phyloP scores from a whole-genome alignment of 768 basidiomycete genomes.

The Rhizopogon vesiculosus region DNA sequence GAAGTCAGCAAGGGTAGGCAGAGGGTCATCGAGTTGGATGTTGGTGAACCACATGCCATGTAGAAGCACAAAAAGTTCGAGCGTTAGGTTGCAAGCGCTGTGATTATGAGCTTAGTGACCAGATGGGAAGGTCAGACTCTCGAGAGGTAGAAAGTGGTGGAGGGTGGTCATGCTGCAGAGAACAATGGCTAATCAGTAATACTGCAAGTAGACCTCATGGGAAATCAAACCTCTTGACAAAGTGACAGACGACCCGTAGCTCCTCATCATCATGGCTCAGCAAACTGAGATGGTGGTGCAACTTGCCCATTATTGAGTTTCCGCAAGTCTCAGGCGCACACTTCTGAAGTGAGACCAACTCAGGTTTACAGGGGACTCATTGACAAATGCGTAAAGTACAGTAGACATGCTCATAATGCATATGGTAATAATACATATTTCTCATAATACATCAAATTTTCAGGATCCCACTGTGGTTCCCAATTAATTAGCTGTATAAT shows the following conservation, averaged over 20 bases:
- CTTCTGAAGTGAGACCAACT: too few species aligned
- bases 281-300: conserved; percentile 87
- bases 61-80: conserved; percentile 85
- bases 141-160: too few species aligned
- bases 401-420: too few species aligned
- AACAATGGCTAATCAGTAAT: background rate
- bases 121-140: conserved; percentile 86
- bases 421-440: too few species aligned
- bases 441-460: too few species aligned
- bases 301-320: too few species aligned
- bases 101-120: conserved; percentile 73
- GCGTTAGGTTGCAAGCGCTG: conserved; percentile 16
- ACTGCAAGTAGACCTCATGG: conserved; percentile 1
- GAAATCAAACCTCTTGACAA: conserved; percentile 77
- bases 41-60: conserved; percentile 92
- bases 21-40: conserved; percentile 90
- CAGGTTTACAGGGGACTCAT: too few species aligned
- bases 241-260: conserved; percentile 85
- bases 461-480: too few species aligned
- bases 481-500: too few species aligned
- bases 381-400: too few species aligned
- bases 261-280: conserved; percentile 84
- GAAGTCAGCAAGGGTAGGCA: conserved; percentile 74
- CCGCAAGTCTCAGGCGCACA: too few species aligned
- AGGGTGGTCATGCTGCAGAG: background rate